Percentiles rank a stretch among this genome's conserved stretches.
Evolutionary conservation across 805 yeast genomes (phyloP).

Genomic region (Candida awuae): DNA sequence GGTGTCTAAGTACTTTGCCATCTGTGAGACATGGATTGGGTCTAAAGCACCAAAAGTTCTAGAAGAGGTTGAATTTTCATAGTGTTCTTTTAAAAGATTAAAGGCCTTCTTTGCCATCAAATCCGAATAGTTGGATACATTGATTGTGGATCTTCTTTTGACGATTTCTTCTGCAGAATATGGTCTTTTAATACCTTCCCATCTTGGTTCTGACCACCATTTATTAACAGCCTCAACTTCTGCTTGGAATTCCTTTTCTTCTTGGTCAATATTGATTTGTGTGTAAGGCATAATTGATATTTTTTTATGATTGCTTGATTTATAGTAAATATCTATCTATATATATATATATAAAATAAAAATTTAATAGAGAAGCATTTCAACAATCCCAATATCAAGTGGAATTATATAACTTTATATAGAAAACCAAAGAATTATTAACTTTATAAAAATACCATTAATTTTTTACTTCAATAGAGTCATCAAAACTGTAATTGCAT

Average conservation of each 20-base stretch:
- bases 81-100: slow-evolving; percentile 63
- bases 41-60: slow-evolving; percentile 94
- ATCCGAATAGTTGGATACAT: slow-evolving; percentile 68
- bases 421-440: too few relatives aligned
- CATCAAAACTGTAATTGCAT: too few relatives aligned
- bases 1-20: slow-evolving; percentile 92
- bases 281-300: slow-evolving; percentile 47
- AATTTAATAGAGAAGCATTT: too few relatives aligned
- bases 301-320: too few relatives aligned
- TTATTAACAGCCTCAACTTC: slow-evolving; percentile 66
- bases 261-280: slow-evolving; percentile 49
- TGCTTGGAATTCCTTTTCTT: slow-evolving; percentile 54
- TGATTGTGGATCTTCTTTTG: slow-evolving; percentile 73
- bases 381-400: too few relatives aligned
- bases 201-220: slow-evolving; percentile 95
- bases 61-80: slow-evolving; percentile 61
- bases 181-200: slow-evolving; percentile 80
- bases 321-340: too few relatives aligned
- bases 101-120: slow-evolving; percentile 77
- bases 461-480: too few relatives aligned
- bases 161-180: slow-evolving; percentile 88
- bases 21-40: slow-evolving; percentile 91
- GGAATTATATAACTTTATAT: too few relatives aligned
- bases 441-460: too few relatives aligned
- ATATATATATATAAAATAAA: too few relatives aligned